Percentiles rank a stretch among this genome's conserved stretches.
Conservation (phyloP, 306 rosid species). For the Calophaca sinica region DNA sequence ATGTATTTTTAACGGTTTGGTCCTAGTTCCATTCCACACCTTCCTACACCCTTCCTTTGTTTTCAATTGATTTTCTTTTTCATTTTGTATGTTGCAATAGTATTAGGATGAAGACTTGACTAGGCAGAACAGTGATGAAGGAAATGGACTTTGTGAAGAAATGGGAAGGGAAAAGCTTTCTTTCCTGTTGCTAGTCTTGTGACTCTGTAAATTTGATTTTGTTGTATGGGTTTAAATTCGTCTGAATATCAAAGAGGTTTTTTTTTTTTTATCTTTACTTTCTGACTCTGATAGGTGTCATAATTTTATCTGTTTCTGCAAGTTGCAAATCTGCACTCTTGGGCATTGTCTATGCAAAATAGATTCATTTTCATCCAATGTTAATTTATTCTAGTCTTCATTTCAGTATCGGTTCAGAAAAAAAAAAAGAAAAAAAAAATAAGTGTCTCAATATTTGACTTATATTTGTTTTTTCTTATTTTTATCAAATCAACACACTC, state of each 20-base stretch:
- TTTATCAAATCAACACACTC: no score
- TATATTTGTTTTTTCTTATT: no score
- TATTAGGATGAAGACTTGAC: conserved; percentile 55
- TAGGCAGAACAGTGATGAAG: conserved; percentile 58
- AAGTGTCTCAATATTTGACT: no score
- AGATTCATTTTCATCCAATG: conserved; percentile 20
- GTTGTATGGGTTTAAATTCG: conserved; percentile 53
- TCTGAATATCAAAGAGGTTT: conserved; percentile 48
- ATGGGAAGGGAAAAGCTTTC: conserved; percentile 52
- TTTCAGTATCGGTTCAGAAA: no score
- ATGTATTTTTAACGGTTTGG: conserved; percentile 50
- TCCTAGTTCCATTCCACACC: conserved; percentile 52
- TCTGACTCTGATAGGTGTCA: conserved; percentile 20
- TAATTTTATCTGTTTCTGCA: conserved; percentile 22
- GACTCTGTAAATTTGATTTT: conserved; percentile 69
- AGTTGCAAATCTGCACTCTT: conserved; percentile 25
- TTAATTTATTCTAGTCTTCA: no score
- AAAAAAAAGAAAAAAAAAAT: no score
- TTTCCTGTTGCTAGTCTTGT: conserved; percentile 53
- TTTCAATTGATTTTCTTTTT: conserved; percentile 41
- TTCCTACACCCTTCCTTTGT: neutral
- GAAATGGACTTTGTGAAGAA: conserved; percentile 50
- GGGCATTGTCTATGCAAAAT: conserved; percentile 27
- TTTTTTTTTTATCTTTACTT: conserved; percentile 38
- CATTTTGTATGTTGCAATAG: conserved; percentile 36